These are phyloP conservation scores for Novymonas esmeraldas DNA, from an alignment of 208 protist species.

Conservation along the genomic window DNA sequence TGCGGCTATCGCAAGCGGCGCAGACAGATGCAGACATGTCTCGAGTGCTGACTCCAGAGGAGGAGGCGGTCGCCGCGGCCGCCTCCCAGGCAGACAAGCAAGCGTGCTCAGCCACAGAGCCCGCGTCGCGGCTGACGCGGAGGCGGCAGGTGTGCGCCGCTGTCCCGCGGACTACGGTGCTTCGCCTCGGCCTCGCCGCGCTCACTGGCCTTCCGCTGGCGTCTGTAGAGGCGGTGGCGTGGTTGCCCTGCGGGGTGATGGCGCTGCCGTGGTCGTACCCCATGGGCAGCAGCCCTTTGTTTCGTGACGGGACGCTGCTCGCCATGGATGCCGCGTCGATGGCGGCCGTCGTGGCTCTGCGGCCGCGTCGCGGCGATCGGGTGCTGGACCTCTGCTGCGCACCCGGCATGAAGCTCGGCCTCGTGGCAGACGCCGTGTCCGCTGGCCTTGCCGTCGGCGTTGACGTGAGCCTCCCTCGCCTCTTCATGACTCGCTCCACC, in stretches of 20 bases:
- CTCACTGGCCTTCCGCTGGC: slow-evolving; percentile 28
- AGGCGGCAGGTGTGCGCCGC: not conserved
- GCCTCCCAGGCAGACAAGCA: too few relatives aligned
- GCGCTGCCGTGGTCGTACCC: slow-evolving; percentile 42
- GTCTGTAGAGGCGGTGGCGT: slow-evolving; percentile 42
- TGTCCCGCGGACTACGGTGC: not conserved
- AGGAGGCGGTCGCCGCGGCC: not conserved
- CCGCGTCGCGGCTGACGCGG: too few relatives aligned
- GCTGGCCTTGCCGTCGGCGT: slow-evolving; percentile 67
- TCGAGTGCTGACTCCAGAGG: not conserved
- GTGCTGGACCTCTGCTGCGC: slow-evolving; percentile 89
- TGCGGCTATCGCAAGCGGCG: not conserved
- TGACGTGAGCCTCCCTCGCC: slow-evolving; percentile 64
- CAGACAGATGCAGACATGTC: not conserved
- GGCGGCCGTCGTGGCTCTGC: slow-evolving; percentile 80
- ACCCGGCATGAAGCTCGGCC: slow-evolving; percentile 85
- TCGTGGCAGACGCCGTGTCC: slow-evolving; percentile 63
- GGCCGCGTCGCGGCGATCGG: slow-evolving; percentile 48
- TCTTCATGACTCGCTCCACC: slow-evolving; percentile 56
- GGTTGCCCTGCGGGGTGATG: slow-evolving; percentile 68
- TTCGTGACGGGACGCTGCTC: slow-evolving; percentile 44
- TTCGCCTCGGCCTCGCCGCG: slow-evolving; percentile 30
- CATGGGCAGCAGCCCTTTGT: slow-evolving; percentile 35
- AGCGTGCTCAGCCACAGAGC: not conserved
- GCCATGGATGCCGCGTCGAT: slow-evolving; percentile 89